These are phyloP conservation scores for Dioscorea zingiberensis DNA, from an alignment of 106 monocot genomes.

Conservation along the genomic window DNA sequence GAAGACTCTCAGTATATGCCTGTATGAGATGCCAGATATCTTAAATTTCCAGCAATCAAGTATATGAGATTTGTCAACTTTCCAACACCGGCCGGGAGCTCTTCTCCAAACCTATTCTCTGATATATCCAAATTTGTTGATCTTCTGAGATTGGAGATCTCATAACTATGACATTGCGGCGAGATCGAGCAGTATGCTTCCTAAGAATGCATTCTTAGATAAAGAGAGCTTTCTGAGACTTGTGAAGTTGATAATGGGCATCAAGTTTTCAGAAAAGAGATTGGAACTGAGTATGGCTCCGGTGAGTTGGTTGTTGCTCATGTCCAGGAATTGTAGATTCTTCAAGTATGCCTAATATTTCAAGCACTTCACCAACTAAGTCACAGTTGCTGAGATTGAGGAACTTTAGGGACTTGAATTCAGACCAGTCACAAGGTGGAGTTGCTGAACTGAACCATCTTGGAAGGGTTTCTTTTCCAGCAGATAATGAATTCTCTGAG, in stretches of 20 bases:
- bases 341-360: constrained; percentile 36
- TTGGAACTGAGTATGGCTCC: constrained; percentile 50
- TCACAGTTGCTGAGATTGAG: constrained; percentile 82
- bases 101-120: constrained; percentile 65
- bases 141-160: constrained; percentile 47
- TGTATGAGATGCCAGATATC: no score
- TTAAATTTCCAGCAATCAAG: constrained; percentile 54
- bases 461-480: constrained; percentile 29
- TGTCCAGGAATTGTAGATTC: constrained; percentile 53
- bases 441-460: constrained; percentile 60
- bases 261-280: constrained; percentile 43
- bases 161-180: constrained; percentile 52
- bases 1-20: no score
- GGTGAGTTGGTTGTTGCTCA: constrained; percentile 57
- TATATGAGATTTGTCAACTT: constrained; percentile 46
- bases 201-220: constrained; percentile 50
- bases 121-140: constrained; percentile 71
- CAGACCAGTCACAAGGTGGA: constrained; percentile 79
- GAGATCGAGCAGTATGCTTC: constrained; percentile 43
- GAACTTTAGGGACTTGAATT: constrained; percentile 36
- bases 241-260: constrained; percentile 30
- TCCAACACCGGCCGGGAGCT: constrained; percentile 57
- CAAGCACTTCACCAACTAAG: constrained; percentile 52
- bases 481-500: constrained; percentile 47
- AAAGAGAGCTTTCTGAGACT: constrained; percentile 45